These are phyloP conservation scores for Sambucus nigra DNA, from an alignment of 129 eudicot species.

Conservation along the genomic window DNA sequence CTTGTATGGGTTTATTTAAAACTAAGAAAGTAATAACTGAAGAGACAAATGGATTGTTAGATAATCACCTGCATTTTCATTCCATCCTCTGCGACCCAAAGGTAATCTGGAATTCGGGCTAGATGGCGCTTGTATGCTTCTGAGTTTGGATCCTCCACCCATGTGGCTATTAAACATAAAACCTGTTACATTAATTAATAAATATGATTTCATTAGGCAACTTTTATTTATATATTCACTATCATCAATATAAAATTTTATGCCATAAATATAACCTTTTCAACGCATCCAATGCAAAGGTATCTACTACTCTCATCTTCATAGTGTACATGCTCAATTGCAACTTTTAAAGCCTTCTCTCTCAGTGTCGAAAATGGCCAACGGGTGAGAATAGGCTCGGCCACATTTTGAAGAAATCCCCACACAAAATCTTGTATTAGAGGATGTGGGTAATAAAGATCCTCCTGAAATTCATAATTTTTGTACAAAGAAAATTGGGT, in stretches of 20 bases:
- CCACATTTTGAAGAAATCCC: slow-evolving; percentile 24
- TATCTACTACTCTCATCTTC: slow-evolving; percentile 30
- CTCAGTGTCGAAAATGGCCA: slow-evolving; percentile 32
- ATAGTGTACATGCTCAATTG: slow-evolving; percentile 31
- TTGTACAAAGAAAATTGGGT: too few relatives aligned
- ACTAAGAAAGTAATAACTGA: neutral
- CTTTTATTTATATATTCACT: too few relatives aligned
- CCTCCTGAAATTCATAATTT: slow-evolving; percentile 18
- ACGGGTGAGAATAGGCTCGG: slow-evolving; percentile 20
- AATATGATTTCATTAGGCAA: neutral
- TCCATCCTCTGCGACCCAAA: slow-evolving; percentile 19
- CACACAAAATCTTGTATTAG: slow-evolving; percentile 27
- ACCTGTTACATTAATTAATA: slow-evolving; percentile 3
- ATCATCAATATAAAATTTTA: neutral
- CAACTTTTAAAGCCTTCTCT: slow-evolving; percentile 20
- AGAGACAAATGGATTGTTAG: too few relatives aligned
- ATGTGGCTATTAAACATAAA: slow-evolving; percentile 10
- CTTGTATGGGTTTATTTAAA: too few relatives aligned
- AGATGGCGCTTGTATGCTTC: slow-evolving; percentile 12
- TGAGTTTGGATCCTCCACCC: slow-evolving; percentile 12
- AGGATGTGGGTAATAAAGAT: too few relatives aligned
- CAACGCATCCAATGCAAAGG: slow-evolving; percentile 27
- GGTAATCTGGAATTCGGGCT: slow-evolving; percentile 8
- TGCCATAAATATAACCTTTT: slow-evolving; percentile 18
- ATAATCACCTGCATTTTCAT: slow-evolving; percentile 9